Percentiles rank a stretch among this genome's conserved stretches.
phyloP scores from a whole-genome alignment of 768 basidiomycete species.

The Trametes cinnabarina region DNA sequence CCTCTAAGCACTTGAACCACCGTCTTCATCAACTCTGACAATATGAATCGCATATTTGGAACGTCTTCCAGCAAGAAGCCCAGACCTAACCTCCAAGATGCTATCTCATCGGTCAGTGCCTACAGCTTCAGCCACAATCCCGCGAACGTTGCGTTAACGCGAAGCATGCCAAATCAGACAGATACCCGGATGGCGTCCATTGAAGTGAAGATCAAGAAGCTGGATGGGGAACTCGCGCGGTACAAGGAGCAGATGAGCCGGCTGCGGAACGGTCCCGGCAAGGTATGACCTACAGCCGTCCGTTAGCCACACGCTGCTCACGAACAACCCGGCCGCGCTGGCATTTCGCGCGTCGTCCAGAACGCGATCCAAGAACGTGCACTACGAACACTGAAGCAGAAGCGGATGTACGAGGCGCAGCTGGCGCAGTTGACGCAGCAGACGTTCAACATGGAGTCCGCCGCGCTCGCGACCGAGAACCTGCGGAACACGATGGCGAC shows the following conservation, averaged over 20 bases:
- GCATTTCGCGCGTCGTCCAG: slow-evolving; percentile 38
- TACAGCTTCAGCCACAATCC: neutral
- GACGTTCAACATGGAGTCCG: slow-evolving; percentile 98
- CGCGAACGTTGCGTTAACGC: neutral
- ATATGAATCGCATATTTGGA: slow-evolving; percentile 87
- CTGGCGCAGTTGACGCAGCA: slow-evolving; percentile 90
- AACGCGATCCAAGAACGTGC: slow-evolving; percentile 93
- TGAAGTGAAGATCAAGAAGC: slow-evolving; percentile 95
- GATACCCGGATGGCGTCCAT: slow-evolving; percentile 83
- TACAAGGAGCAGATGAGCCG: slow-evolving; percentile 98
- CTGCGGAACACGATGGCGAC: slow-evolving; percentile 98
- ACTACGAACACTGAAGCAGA: slow-evolving; percentile 88
- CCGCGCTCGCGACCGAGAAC: slow-evolving; percentile 95
- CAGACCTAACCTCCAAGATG: slow-evolving; percentile 84
- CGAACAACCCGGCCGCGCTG: neutral
- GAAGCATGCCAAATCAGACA: slow-evolving; percentile 52
- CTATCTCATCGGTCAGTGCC: slow-evolving; percentile 76
- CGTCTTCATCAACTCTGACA: neutral
- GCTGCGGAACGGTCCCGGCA: slow-evolving; percentile 90
- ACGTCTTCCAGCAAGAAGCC: slow-evolving; percentile 74
- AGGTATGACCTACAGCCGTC: slow-evolving; percentile 61
- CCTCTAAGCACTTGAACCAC: neutral
- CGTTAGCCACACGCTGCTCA: too few relatives aligned
- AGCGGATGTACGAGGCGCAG: slow-evolving; percentile 93
- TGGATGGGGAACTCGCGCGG: slow-evolving; percentile 86